Evolutionary conservation across 2,329 filamentous ascomycete genomes (phyloP).

Genomic region (Epichloe hybrida): DNA sequence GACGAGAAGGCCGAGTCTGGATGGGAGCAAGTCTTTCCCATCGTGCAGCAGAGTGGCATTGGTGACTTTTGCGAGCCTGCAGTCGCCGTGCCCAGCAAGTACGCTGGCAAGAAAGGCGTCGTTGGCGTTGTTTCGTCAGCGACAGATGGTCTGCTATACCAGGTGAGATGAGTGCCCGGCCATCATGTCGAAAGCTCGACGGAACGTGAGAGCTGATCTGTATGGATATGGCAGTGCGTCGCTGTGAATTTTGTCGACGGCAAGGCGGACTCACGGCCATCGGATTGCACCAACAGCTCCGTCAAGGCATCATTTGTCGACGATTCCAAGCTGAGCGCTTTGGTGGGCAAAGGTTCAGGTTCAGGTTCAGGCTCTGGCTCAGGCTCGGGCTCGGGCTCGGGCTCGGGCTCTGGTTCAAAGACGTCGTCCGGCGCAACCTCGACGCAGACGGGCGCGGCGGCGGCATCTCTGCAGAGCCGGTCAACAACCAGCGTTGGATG

Average conservation of each 20-base stretch:
- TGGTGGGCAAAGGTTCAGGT: slow-evolving; percentile 14
- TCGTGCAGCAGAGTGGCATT: slow-evolving; percentile 39
- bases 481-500: slow-evolving; percentile 8
- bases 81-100: slow-evolving; percentile 35
- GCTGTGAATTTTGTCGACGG: slow-evolving; percentile 41
- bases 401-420: slow-evolving; percentile 5
- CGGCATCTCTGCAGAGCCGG: slow-evolving; percentile 9
- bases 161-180: slow-evolving; percentile 23
- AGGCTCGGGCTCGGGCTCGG: background rate
- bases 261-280: slow-evolving; percentile 12
- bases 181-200: background rate
- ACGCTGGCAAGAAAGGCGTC: slow-evolving; percentile 41
- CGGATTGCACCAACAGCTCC: slow-evolving; percentile 23
- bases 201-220: background rate
- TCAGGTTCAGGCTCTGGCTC: background rate
- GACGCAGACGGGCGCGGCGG: slow-evolving; percentile 13
- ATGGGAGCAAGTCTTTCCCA: slow-evolving; percentile 42
- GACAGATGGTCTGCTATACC: slow-evolving; percentile 42
- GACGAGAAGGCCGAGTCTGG: slow-evolving; percentile 31
- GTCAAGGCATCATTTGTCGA: slow-evolving; percentile 17
- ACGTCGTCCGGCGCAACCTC: slow-evolving; percentile 11
- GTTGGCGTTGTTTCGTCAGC: slow-evolving; percentile 38
- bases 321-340: slow-evolving; percentile 21
- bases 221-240: slow-evolving; percentile 29
- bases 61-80: slow-evolving; percentile 39